Evolutionary conservation across 306 rosid species (phyloP), one percentile per base, ranked within the genome.

Genomic region (Argentina anserina): DNA sequence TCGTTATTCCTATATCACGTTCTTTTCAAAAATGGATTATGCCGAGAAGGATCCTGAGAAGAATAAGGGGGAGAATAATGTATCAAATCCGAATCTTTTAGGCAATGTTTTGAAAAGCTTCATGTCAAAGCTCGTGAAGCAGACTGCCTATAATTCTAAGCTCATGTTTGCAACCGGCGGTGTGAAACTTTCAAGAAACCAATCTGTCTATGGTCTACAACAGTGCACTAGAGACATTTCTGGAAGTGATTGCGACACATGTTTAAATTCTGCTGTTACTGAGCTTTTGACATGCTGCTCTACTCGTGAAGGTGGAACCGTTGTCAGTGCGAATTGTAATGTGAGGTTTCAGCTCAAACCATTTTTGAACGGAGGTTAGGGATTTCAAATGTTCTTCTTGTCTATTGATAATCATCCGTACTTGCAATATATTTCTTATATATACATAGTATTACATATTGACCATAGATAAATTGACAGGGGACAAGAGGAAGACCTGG

Each of bases 191-290:
- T 67, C 82, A 12, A 50, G 42, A 40, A 49, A 58, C 36, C 18
- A 18, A 29, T 81, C 43, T 9, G 56, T 88, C 53, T 90, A 87
- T 83, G 93, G 91, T 3, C 76, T 90, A 0, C 85, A 78, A 28
- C 92, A 87, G 58, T 87, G 92, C 59, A 90, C 90, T 0, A 73
- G 76, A 75, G 90, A 87, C 69, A 64, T 86, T 3, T n/a, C 84
- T 10, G 11, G 3, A 43, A 6, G 26, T 21, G 45, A 21, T 0
- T 90, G 96, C 13, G 0, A 29, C 17, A 42, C 6, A 13, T 90
- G 96, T 76, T 70, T 90, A 67, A 3, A 42, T 49, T 68, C 62
- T 34, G 89, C 88, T 20, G 18, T 74, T 0, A 31, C 41, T 1
- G 84, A 82, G 18, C 84, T 86, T 33, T 2, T 3, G 5, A 9